Percentiles rank a stretch among this genome's conserved stretches.
Evolutionary conservation across 2,329 filamentous ascomycete species (phyloP).

Genomic region (Fusarium globosum): DNA sequence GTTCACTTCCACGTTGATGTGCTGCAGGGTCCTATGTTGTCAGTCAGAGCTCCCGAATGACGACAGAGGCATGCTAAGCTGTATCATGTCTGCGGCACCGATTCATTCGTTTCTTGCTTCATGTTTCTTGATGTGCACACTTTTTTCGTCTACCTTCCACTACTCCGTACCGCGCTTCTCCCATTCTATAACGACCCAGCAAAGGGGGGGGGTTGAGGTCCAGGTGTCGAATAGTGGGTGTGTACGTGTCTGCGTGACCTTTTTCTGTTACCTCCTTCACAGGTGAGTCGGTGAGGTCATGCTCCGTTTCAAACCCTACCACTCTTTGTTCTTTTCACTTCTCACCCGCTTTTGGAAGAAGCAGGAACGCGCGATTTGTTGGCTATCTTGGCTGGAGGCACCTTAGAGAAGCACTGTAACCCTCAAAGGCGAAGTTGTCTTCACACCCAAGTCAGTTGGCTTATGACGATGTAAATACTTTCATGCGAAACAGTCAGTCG

Average conservation of each 20-base stretch:
- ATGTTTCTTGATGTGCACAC: neutral
- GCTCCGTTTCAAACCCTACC: constrained; percentile 8
- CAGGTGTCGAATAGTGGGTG: neutral
- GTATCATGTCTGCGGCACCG: constrained; percentile 11
- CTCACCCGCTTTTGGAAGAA: neutral
- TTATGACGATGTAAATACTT: constrained; percentile 17
- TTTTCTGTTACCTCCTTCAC: constrained; percentile 18
- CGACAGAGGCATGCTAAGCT: constrained; percentile 1
- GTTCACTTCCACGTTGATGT: constrained; percentile 30
- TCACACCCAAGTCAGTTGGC: neutral
- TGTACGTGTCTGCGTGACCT: constrained; percentile 12
- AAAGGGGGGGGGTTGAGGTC: neutral
- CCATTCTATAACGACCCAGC: neutral
- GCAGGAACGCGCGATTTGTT: constrained; percentile 26
- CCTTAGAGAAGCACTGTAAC: constrained; percentile 1
- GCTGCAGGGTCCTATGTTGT: constrained; percentile 32
- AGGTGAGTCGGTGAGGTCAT: constrained; percentile 32
- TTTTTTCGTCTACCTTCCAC: neutral
- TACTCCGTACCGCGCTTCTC: neutral
- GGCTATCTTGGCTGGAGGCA: neutral
- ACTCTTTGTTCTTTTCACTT: constrained; percentile 7
- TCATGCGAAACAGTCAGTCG: neutral
- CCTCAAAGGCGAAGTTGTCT: neutral
- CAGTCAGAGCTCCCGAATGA: constrained; percentile 6
- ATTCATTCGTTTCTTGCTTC: constrained; percentile 10